Base-by-base conservation (phyloP, 75 land plant species). In the Cunninghamia lanceolata region DNA sequence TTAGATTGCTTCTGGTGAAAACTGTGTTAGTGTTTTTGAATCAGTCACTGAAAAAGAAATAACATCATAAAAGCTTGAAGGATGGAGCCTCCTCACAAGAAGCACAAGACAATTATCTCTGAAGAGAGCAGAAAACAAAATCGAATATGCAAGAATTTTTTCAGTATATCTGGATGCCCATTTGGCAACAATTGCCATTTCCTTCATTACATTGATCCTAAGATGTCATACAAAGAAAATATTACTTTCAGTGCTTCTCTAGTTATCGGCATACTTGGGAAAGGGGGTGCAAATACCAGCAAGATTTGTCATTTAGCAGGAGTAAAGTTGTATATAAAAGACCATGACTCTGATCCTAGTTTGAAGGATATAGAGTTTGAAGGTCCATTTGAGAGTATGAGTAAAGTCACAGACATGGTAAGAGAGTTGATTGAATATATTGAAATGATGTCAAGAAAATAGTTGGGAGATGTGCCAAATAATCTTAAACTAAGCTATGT, bases 331-430 rank as follows among this genome's bases (percentile, higher is more conserved):
- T n/a, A n/a, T n/a, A n/a, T n/a, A n/a, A n/a, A n/a, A n/a, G n/a
- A n/a, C n/a, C n/a, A n/a, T n/a, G n/a, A n/a, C n/a, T n/a, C n/a
- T n/a, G n/a, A n/a, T n/a, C n/a, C n/a, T 82, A 95, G 91, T 39
- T 85, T 92, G 81, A 94, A 87, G 88, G 94, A 94, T 88, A 93
- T 97, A 85, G 99, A 97, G 85, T 93, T 97, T 47, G 95, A 95
- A 84, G 99, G 99, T 1, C 90, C 93, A 0, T 93, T 94, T 85
- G 99, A 97, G 13, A 96, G 96, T 88, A 96, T 97, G 30, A 91
- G 91, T 76, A 88, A 94, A n/a, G n/a, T n/a, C n/a, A n/a, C n/a
- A n/a, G n/a, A n/a, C n/a, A n/a, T n/a, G n/a, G n/a, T n/a, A n/a
- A 21, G 99, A n/a, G 92, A 94, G 59, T 87, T 95, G 17, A 94